Conservation (phyloP, 495 filamentous ascomycete genomes). For the Melanomma pulvis-pyrius region DNA sequence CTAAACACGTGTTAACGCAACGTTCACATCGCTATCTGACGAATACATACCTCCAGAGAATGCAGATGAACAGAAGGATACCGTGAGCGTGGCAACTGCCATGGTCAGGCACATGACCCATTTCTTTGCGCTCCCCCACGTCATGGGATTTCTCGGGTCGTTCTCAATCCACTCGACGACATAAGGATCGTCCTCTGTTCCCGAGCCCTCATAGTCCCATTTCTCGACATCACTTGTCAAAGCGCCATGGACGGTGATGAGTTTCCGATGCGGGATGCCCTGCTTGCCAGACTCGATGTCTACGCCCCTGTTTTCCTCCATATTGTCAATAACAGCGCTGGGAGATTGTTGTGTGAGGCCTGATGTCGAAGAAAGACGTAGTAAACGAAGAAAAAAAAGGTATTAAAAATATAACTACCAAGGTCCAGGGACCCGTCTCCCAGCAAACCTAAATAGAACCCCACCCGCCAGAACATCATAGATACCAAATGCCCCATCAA, state of each 20-base stretch:
- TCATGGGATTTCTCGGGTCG: constrained; percentile 73
- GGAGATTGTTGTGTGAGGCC: too few relatives aligned
- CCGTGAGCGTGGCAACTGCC: constrained; percentile 70
- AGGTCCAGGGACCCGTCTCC: too few relatives aligned
- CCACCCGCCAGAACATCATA: not conserved
- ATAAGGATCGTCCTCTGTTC: constrained; percentile 75
- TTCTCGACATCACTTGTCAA: constrained; percentile 61
- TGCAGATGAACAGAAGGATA: constrained; percentile 76
- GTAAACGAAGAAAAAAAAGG: too few relatives aligned
- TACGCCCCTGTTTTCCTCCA: constrained; percentile 18
- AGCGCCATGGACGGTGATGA: constrained; percentile 57
- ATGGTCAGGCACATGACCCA: constrained; percentile 70
- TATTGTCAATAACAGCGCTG: not conserved
- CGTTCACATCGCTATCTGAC: constrained; percentile 45
- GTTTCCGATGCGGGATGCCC: constrained; percentile 39
- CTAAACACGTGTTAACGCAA: constrained; percentile 7
- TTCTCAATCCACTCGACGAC: constrained; percentile 72
- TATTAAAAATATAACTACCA: too few relatives aligned
- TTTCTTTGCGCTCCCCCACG: constrained; percentile 62
- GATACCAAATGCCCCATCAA: not conserved
- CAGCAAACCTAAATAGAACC: too few relatives aligned
- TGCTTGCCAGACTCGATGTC: constrained; percentile 40
- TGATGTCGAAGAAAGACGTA: too few relatives aligned
- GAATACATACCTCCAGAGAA: constrained; percentile 68
- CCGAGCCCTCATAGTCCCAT: constrained; percentile 64